Base-by-base conservation (phyloP, 2,329 filamentous ascomycete species). In the Fusarium floridanum region DNA sequence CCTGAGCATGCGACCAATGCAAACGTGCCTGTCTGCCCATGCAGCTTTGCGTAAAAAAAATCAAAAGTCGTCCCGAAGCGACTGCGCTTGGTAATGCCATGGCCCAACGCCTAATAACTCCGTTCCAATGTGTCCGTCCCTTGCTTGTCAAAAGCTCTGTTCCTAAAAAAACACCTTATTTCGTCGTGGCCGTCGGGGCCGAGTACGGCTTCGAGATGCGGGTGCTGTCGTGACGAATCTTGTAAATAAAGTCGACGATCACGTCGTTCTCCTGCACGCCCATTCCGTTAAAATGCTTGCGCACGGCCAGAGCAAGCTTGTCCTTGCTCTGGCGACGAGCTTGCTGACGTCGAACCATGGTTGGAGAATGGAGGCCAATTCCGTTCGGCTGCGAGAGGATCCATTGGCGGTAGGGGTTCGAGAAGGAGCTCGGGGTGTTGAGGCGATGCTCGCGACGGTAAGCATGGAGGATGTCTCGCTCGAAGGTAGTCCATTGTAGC, bases 281-380 rank as follows among this genome's bases (percentile, higher is more conserved):
- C 74, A 94, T 87, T 37, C 90, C 91, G 80, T 97, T 97, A 85
- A 97, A 97, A 83, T 97, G 93, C 81, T 95, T 95, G 74, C 94
- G 88, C 59, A 95, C 92, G 2, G 90, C 88, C 74, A 91, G 87
- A 10, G 93, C 92, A 64, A 97, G 86, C 74, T 93, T 89, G 41
- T 94, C 91, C 80, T 93, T 93, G 78, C 89, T 90, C 80, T 95
- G 91, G 64, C 92, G 88, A 62, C 91, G 86, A 78, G 91, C 87
- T 56, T 90, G 86, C 74, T 89, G 90, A 76, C 87, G 88, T 67
- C 92, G 86, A 50, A 91, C 90, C 91, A 95, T 95, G 27, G 93
- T 95, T 7, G 94, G 93, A 17, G 93, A 95, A 82, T 91, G 89
- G 69, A 89, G 85, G 37, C 93, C 94, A 76, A 95, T 91, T 81